These are phyloP conservation scores for Mycosarcoma maydis DNA, from an alignment of 1,284 basidiomycete genomes.

Conservation along the genomic window DNA sequence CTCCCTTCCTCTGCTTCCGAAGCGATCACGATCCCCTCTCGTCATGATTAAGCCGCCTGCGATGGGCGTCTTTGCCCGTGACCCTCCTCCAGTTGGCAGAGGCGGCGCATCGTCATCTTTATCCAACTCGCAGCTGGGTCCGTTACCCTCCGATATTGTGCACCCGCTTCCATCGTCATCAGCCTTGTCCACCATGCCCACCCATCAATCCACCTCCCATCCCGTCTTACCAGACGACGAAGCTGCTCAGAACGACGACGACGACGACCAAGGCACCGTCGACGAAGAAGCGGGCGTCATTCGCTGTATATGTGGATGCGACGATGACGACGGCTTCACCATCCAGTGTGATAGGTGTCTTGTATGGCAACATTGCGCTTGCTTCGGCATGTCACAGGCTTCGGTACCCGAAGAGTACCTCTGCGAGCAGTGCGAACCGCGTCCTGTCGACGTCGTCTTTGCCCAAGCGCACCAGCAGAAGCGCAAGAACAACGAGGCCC, in stretches of 20 bases:
- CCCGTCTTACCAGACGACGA: conserved; percentile 28
- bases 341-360: conserved; percentile 90
- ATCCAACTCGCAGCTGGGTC: conserved; percentile 7
- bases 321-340: conserved; percentile 87
- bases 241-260: conserved; percentile 43
- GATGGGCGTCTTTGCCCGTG: conserved; percentile 51
- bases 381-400: conserved; percentile 73
- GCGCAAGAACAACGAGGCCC: conserved; percentile 59
- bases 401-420: conserved; percentile 75
- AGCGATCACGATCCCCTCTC: background rate
- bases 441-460: conserved; percentile 60
- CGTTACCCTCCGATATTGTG: background rate
- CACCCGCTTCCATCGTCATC: background rate
- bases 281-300: conserved; percentile 61
- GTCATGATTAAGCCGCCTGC: conserved; percentile 44
- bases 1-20: too few relatives aligned
- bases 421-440: conserved; percentile 68
- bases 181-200: background rate
- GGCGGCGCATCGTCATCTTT: conserved; percentile 7
- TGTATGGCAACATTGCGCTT: conserved; percentile 89
- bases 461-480: conserved; percentile 60
- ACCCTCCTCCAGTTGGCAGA: conserved; percentile 19
- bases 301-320: conserved; percentile 75
- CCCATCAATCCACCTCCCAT: conserved; percentile 15
- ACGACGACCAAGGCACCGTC: conserved; percentile 57